A percentile compares a stretch with the other conserved stretches of the same genome.
Evolutionary conservation across 345 rosid genomes (phyloP).

Genomic region (Corymbia maculata): DNA sequence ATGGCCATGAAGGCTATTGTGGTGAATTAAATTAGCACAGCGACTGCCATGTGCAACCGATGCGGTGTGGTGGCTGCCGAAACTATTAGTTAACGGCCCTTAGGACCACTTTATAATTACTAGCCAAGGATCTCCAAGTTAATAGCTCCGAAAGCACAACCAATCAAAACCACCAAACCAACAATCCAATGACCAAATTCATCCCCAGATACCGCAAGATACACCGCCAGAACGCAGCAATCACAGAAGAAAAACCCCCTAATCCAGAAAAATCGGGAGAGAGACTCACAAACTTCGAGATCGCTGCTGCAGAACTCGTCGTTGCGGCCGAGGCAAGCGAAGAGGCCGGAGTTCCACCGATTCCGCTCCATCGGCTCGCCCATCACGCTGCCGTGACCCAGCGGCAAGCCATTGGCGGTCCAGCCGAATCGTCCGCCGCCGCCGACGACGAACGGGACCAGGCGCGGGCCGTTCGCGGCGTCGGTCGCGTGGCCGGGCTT

Average conservation of each 20-base stretch:
- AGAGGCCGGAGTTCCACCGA: conserved; percentile 68
- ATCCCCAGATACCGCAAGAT: background rate
- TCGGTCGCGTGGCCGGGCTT: background rate
- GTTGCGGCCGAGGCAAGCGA: conserved; percentile 73
- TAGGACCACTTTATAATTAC: background rate
- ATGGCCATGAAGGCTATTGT: background rate
- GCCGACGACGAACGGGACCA: background rate
- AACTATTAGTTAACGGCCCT: background rate
- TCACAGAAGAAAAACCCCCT: background rate
- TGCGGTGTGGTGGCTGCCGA: background rate
- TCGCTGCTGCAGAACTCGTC: conserved; percentile 99
- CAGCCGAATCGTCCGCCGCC: conserved; percentile 33
- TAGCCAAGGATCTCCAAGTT: background rate
- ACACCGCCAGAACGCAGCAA: background rate
- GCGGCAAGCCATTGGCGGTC: conserved; percentile 79
- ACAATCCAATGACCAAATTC: background rate
- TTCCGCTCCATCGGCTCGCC: conserved; percentile 77
- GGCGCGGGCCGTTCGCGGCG: background rate
- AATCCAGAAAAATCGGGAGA: background rate
- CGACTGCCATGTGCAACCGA: background rate
- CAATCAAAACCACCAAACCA: background rate
- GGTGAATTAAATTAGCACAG: background rate
- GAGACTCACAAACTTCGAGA: conserved; percentile 89
- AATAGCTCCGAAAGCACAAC: background rate
- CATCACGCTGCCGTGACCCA: conserved; percentile 67